These are phyloP conservation scores for Trichoderma sp. DNA, from an alignment of 2,329 filamentous ascomycete species.

Conservation along the genomic window DNA sequence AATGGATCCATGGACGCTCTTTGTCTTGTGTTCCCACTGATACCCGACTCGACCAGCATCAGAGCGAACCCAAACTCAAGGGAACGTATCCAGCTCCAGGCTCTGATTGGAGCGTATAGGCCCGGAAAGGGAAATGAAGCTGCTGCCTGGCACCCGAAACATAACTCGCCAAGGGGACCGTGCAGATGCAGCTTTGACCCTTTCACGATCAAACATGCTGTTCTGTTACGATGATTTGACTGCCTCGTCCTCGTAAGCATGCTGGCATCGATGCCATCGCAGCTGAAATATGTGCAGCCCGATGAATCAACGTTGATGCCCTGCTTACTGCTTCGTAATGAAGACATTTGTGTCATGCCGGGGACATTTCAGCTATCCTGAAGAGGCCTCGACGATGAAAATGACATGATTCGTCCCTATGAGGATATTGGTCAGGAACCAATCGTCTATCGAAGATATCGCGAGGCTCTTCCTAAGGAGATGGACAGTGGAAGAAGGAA, in stretches of 20 bases:
- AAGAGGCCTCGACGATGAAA: constrained; percentile 2
- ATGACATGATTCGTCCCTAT: background rate
- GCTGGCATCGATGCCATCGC: background rate
- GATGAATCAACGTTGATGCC: constrained; percentile 12
- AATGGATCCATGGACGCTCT: background rate
- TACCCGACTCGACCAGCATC: background rate
- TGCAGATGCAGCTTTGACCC: background rate
- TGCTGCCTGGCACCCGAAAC: constrained; percentile 14
- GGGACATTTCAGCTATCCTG: constrained; percentile 11
- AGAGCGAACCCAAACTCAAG: background rate
- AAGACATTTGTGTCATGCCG: background rate
- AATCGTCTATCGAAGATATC: background rate
- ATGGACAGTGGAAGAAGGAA: background rate
- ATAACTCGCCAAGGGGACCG: background rate
- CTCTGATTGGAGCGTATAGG: background rate
- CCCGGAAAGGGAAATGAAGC: constrained; percentile 5
- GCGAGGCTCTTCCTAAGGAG: background rate
- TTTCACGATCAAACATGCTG: background rate
- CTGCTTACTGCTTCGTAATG: constrained; percentile 21
- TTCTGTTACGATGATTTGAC: background rate
- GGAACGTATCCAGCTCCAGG: background rate
- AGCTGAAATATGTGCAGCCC: constrained; percentile 14
- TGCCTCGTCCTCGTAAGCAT: background rate
- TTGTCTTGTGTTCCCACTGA: background rate
- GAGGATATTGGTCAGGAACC: background rate